phyloP scores from a whole-genome alignment of 2,329 filamentous ascomycete species.

The Fusarium xylarioides region DNA sequence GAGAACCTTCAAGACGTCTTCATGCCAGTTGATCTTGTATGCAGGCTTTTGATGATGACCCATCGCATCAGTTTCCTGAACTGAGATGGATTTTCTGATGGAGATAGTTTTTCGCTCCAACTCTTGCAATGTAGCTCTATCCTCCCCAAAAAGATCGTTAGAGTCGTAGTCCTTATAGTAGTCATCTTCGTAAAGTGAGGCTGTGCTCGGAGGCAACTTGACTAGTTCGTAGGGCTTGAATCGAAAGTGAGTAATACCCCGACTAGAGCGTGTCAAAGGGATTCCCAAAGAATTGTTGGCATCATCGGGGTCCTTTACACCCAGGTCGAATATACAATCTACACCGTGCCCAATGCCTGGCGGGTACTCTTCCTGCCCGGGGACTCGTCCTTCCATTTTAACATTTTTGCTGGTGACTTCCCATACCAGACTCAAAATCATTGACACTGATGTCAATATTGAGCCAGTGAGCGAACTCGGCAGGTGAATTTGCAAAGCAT shows the following conservation, averaged over 20 bases:
- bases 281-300: accelerated
- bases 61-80: accelerated
- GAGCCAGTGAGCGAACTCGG: not conserved
- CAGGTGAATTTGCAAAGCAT: not conserved
- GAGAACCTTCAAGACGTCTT: not conserved
- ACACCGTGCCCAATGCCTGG: accelerated
- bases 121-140: too few relatives aligned
- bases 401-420: not conserved
- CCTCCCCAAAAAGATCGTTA: accelerated
- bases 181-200: accelerated
- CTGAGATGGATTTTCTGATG: not conserved
- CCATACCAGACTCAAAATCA: accelerated
- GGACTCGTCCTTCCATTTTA: not conserved
- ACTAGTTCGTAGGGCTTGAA: not conserved
- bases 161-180: not conserved
- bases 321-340: not conserved
- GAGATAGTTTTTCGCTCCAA: not conserved
- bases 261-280: not conserved
- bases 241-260: not conserved
- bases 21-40: not conserved
- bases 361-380: accelerated
- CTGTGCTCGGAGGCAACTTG: accelerated
- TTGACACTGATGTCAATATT: accelerated
- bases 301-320: not conserved
- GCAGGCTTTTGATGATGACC: not conserved